Evolutionary conservation across 768 basidiomycete genomes (phyloP).

Genomic region (Tricholoma matsutake): DNA sequence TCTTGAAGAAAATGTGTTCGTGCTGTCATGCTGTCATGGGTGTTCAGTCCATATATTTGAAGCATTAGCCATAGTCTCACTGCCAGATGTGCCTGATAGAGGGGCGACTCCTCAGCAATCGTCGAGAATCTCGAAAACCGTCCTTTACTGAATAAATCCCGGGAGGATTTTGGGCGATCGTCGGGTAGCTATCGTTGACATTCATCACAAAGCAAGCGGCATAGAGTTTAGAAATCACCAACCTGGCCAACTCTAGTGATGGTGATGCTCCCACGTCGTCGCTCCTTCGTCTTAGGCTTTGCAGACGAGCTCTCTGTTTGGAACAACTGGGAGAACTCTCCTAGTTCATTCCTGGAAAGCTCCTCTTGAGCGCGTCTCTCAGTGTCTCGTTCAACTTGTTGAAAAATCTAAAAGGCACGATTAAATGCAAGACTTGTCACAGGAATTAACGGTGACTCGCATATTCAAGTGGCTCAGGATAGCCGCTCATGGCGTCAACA

Average conservation of each 20-base stretch:
- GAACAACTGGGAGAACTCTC: not conserved
- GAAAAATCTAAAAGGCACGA: constrained; percentile 10
- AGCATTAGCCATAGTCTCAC: constrained; percentile 25
- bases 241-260: constrained; percentile 64
- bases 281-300: constrained; percentile 30
- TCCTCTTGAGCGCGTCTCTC: constrained; percentile 15
- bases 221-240: constrained; percentile 11
- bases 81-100: constrained; percentile 43
- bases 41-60: constrained; percentile 5
- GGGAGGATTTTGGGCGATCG: constrained; percentile 20
- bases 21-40: constrained; percentile 38
- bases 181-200: constrained; percentile 18
- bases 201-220: constrained; percentile 14
- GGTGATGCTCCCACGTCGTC: constrained; percentile 51
- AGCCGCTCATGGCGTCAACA: constrained; percentile 9
- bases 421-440: not conserved
- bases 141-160: constrained; percentile 30
- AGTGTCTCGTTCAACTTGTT: constrained; percentile 15
- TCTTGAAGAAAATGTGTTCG: constrained; percentile 42
- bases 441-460: not conserved
- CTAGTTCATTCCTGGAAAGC: not conserved
- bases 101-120: constrained; percentile 43
- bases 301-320: constrained; percentile 8
- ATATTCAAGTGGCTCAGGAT: constrained; percentile 15
- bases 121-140: constrained; percentile 32